Conservation (phyloP, 495 filamentous ascomycete genomes). For the Viridothelium virens region DNA sequence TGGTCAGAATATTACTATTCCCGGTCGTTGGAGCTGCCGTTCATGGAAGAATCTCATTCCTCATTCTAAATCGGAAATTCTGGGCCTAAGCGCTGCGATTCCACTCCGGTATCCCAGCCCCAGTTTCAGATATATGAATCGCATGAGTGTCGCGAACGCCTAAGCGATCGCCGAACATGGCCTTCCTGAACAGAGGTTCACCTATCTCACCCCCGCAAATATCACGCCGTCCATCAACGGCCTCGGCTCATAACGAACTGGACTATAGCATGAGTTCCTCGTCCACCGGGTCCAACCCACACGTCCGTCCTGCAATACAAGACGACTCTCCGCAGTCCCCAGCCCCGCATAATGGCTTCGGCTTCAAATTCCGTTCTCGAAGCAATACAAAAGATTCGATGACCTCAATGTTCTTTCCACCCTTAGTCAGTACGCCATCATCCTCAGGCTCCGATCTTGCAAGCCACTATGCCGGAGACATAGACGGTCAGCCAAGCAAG, state of each 20-base stretch:
- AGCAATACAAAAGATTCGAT: slow-evolving; percentile 12
- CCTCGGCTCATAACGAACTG: background rate
- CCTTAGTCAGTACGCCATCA: background rate
- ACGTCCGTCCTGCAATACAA: background rate
- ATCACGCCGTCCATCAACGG: background rate
- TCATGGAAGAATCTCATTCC: background rate
- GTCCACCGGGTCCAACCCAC: background rate
- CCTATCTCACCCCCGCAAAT: slow-evolving; percentile 5
- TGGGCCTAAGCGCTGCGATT: background rate
- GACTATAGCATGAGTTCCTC: background rate
- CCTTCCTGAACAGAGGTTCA: slow-evolving; percentile 7
- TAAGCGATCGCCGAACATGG: background rate
- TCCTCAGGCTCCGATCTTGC: background rate
- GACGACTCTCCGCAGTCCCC: background rate
- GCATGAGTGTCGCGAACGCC: background rate
- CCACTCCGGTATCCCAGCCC: background rate
- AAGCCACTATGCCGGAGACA: background rate
- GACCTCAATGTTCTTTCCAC: background rate
- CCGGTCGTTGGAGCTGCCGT: background rate
- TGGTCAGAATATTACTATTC: background rate
- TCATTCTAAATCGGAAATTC: background rate
- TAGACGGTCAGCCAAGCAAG: background rate
- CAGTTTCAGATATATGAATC: slow-evolving; percentile 8
- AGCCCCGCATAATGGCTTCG: background rate
- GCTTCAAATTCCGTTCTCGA: slow-evolving; percentile 1